A percentile compares a stretch with the other conserved stretches of the same genome.
Evolutionary conservation across 345 rosid genomes (phyloP).

Genomic region (Aethionema arabicum): DNA sequence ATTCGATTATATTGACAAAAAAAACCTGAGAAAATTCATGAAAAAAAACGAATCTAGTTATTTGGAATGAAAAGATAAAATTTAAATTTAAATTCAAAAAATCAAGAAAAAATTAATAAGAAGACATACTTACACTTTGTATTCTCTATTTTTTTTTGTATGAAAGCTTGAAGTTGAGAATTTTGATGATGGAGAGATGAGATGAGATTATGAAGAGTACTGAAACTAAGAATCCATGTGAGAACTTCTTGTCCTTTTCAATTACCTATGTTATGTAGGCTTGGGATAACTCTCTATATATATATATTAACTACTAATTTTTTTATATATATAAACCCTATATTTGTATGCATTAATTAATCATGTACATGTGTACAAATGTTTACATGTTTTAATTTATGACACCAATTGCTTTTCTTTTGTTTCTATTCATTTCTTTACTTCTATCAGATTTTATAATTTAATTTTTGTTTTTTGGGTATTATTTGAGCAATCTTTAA

Average conservation of each 20-base stretch:
- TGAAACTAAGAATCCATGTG: constrained; percentile 37
- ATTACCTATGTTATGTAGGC: constrained; percentile 38
- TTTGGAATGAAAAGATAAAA: too few relatives aligned
- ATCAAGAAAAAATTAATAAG: too few relatives aligned
- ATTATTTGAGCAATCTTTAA: constrained; percentile 20
- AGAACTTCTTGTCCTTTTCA: constrained; percentile 71
- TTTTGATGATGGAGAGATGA: too few relatives aligned
- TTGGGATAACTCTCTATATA: constrained; percentile 39
- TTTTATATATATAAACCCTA: constrained; percentile 12
- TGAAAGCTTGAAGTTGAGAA: too few relatives aligned
- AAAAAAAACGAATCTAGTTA: too few relatives aligned
- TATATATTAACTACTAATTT: too few relatives aligned
- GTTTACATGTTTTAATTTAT: constrained; percentile 8
- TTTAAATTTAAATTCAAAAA: too few relatives aligned
- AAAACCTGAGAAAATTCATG: too few relatives aligned
- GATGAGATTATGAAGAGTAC: too few relatives aligned
- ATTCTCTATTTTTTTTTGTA: too few relatives aligned
- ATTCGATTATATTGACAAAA: too few relatives aligned
- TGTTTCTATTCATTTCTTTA: constrained; percentile 30
- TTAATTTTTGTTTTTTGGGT: constrained; percentile 10
- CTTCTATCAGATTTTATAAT: constrained; percentile 28
- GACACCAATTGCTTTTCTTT: constrained; percentile 22
- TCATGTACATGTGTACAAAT: constrained; percentile 17
- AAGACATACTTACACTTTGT: too few relatives aligned
- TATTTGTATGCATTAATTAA: constrained; percentile 22